phyloP scores from a whole-genome alignment of 1,284 basidiomycete species.

The Puccinia hordei region DNA sequence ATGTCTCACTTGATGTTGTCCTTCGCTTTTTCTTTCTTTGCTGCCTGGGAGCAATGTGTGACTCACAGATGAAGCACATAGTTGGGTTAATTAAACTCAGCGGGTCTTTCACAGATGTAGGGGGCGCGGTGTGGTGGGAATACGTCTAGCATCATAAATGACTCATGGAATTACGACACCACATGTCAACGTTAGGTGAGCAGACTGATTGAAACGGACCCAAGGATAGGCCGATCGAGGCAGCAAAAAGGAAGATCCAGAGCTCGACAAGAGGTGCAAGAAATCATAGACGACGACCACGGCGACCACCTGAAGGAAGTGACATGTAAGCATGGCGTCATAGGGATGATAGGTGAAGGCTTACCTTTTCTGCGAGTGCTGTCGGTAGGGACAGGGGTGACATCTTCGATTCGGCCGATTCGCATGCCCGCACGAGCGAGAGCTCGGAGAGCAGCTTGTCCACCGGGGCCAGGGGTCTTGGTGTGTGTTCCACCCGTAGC shows the following conservation, averaged over 20 bases:
- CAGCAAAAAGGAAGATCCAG: background rate
- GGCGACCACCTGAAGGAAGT: constrained; percentile 84
- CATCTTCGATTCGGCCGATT: constrained; percentile 93
- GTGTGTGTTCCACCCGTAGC: constrained; percentile 98
- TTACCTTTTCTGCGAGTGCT: constrained; percentile 88
- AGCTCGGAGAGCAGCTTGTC: constrained; percentile 95
- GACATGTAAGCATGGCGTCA: constrained; percentile 41
- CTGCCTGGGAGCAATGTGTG: too few species aligned
- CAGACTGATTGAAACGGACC: too few species aligned
- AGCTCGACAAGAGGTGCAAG: background rate
- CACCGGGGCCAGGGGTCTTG: constrained; percentile 98
- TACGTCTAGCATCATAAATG: too few species aligned
- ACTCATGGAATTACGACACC: too few species aligned
- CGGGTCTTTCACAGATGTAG: too few species aligned
- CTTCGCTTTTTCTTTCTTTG: too few species aligned
- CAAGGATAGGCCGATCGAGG: too few species aligned
- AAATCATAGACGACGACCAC: constrained; percentile 88
- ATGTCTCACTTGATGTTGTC: too few species aligned
- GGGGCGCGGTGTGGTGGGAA: too few species aligned
- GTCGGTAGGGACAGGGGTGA: constrained; percentile 95
- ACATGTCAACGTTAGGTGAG: too few species aligned
- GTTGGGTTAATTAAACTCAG: too few species aligned
- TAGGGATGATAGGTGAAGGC: background rate
- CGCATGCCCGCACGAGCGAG: constrained; percentile 98
- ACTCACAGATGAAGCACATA: too few species aligned